Evolutionary conservation across 2,329 filamentous ascomycete species (phyloP), one percentile per base, ranked within the genome.

Genomic region (Trichophyton schoenleinii): DNA sequence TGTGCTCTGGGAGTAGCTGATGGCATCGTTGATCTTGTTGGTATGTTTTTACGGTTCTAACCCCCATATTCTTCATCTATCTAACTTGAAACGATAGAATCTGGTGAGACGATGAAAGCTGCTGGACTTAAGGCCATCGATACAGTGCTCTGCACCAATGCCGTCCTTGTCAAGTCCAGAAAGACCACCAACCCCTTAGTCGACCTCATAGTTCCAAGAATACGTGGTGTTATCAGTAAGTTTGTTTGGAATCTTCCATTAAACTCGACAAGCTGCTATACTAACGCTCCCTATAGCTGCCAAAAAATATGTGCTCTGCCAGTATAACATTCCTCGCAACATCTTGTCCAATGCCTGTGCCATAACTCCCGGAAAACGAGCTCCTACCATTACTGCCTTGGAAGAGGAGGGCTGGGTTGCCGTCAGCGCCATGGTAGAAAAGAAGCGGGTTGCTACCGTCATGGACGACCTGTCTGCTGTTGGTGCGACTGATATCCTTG

Each of bases 31-130:
- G 94, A 99, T 77, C 85, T 99, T 62, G 94, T 99, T 71, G 91
- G 90, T 94, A 76, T 72, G 88, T 83, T 53, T 4, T 46, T 3
- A 20, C 36, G 36, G 22, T n/a, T 53, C 15, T 42, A 11, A 11
- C 46, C 18, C 48, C 22, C 15, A 22, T 18, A 49, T 22, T 38
- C 1, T 8, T 38, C 11, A 22, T 34, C 11, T 41, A 20, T 58
- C 38, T 25, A 38, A 59, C 44, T 36, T 18, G 15, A 20, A 28
- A 18, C 8, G 20, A 1, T 67, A 94, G 92, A 99, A 80, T 97
- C 94, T 20, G 94, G 94, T 61, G 92, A 97, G 76, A 99, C 94
- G 0, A 99, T 99, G 94, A 88, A 89, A 70, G 94, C 92, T 20
- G 92, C 92, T 49, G 94, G 94, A 25, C 82, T 99, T 58, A 91